A percentile compares a stretch with the other conserved stretches of the same genome.
phyloP scores from a whole-genome alignment of 768 basidiomycete species.

The Trametes cubensis region DNA sequence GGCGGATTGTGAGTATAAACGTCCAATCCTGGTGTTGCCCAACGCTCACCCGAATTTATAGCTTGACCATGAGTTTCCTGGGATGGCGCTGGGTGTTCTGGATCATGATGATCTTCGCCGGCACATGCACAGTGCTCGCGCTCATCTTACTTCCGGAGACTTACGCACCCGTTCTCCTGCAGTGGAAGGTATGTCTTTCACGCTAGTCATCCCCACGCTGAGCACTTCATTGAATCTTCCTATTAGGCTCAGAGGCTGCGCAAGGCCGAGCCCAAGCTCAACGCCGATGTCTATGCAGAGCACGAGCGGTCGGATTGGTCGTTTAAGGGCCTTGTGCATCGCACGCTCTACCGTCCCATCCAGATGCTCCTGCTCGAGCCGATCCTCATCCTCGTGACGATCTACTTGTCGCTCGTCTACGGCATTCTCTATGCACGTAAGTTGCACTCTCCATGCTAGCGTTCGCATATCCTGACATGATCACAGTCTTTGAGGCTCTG shows the following conservation, averaged over 20 bases:
- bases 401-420: constrained; percentile 65
- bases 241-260: constrained; percentile 47
- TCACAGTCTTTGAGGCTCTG: constrained; percentile 40
- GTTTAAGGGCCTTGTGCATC: constrained; percentile 48
- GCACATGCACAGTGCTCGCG: constrained; percentile 48
- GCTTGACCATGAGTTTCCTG: constrained; percentile 50
- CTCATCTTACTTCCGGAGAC: constrained; percentile 64
- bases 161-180: constrained; percentile 62
- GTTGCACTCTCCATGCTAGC: constrained; percentile 27
- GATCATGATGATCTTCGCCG: constrained; percentile 69
- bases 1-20: constrained; percentile 52
- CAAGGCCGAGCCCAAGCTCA: constrained; percentile 49
- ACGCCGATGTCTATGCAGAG: constrained; percentile 53
- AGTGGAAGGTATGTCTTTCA: constrained; percentile 24
- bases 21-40: neutral
- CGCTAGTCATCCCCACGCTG: neutral
- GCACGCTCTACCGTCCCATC: constrained; percentile 63
- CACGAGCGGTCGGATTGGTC: constrained; percentile 64
- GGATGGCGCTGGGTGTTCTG: constrained; percentile 73
- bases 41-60: constrained; percentile 24
- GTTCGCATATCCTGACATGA: neutral
- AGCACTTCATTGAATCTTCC: neutral
- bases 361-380: constrained; percentile 64
- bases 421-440: constrained; percentile 60
- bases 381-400: constrained; percentile 60